A percentile compares a stretch with the other conserved stretches of the same genome.
These are phyloP conservation scores for Hygrophoropsis aurantiaca DNA, from an alignment of 768 basidiomycete species.

Conservation along the genomic window DNA sequence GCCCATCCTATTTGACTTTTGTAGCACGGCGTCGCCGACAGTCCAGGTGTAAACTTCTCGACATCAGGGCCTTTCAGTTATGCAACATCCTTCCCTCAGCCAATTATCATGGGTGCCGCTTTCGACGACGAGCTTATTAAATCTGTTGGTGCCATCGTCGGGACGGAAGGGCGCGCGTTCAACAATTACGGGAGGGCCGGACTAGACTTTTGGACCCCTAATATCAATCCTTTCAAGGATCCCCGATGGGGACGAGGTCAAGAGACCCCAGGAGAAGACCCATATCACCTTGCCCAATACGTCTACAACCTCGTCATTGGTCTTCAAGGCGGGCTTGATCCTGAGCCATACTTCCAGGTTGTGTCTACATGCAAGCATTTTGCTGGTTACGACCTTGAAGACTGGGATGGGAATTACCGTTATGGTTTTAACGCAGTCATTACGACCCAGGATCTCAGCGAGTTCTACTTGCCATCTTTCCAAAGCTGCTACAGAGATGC, in stretches of 20 bases:
- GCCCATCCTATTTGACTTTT: neutral
- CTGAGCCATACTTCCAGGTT: slow-evolving; percentile 48
- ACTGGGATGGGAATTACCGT: slow-evolving; percentile 52
- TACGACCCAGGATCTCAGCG: slow-evolving; percentile 52
- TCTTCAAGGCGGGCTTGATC: slow-evolving; percentile 58
- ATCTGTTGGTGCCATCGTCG: slow-evolving; percentile 47
- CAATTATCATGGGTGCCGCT: slow-evolving; percentile 53
- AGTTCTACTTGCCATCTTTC: slow-evolving; percentile 57
- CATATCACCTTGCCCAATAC: slow-evolving; percentile 52
- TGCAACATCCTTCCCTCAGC: slow-evolving; percentile 60
- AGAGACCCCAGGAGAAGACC: slow-evolving; percentile 63
- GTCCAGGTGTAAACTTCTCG: slow-evolving; percentile 53
- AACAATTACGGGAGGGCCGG: slow-evolving; percentile 54
- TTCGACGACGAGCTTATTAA: slow-evolving; percentile 57
- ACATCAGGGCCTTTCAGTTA: slow-evolving; percentile 50
- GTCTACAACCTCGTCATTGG: slow-evolving; percentile 54
- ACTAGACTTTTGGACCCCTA: slow-evolving; percentile 58
- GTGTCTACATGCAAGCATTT: slow-evolving; percentile 62
- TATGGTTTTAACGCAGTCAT: slow-evolving; percentile 55
- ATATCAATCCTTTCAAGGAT: slow-evolving; percentile 53
- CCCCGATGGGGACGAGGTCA: slow-evolving; percentile 65
- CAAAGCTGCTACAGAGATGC: slow-evolving; percentile 62
- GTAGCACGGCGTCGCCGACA: slow-evolving; percentile 55
- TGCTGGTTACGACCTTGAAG: slow-evolving; percentile 57
- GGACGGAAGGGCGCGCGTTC: slow-evolving; percentile 59